phyloP scores from a whole-genome alignment of 345 rosid genomes.

The Cochlearia excelsa region DNA sequence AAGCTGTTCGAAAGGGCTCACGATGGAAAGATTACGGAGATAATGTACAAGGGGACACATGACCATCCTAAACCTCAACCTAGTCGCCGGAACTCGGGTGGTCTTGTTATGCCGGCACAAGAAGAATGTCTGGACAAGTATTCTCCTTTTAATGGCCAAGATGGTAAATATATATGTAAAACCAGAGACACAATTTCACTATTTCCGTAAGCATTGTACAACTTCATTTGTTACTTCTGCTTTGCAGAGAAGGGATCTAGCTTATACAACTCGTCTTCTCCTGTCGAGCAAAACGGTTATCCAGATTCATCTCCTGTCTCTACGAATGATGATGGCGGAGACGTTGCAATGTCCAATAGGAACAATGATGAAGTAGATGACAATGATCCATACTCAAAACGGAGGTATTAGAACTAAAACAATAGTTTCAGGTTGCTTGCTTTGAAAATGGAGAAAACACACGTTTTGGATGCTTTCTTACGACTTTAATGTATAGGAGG shows the following conservation, averaged over 20 bases:
- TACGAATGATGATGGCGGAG: slow-evolving; percentile 53
- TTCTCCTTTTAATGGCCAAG: slow-evolving; percentile 45
- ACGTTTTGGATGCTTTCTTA: slow-evolving; percentile 17
- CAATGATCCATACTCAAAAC: slow-evolving; percentile 69
- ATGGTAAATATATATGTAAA: slow-evolving; percentile 47
- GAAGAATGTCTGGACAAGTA: slow-evolving; percentile 65
- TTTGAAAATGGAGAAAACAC: slow-evolving; percentile 4
- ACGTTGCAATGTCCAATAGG: slow-evolving; percentile 34
- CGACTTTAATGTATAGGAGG: slow-evolving; percentile 49
- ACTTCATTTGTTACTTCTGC: slow-evolving; percentile 14
- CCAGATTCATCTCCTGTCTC: slow-evolving; percentile 56
- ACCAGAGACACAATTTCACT: slow-evolving; percentile 1
- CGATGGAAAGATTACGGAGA: slow-evolving; percentile 86
- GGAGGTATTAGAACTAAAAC: slow-evolving; percentile 52
- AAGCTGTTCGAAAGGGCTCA: slow-evolving; percentile 86
- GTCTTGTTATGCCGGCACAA: slow-evolving; percentile 52
- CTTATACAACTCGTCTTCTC: slow-evolving; percentile 45
- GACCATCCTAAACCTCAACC: slow-evolving; percentile 96
- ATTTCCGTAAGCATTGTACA: neutral
- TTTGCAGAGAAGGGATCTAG: slow-evolving; percentile 49
- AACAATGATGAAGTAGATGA: slow-evolving; percentile 55
- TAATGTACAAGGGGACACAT: slow-evolving; percentile 88
- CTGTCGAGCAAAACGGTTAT: slow-evolving; percentile 47
- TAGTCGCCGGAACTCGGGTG: slow-evolving; percentile 61
- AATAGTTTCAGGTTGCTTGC: slow-evolving; percentile 1